phyloP scores from a whole-genome alignment of 306 rosid genomes.

The Vigna unguiculata region DNA sequence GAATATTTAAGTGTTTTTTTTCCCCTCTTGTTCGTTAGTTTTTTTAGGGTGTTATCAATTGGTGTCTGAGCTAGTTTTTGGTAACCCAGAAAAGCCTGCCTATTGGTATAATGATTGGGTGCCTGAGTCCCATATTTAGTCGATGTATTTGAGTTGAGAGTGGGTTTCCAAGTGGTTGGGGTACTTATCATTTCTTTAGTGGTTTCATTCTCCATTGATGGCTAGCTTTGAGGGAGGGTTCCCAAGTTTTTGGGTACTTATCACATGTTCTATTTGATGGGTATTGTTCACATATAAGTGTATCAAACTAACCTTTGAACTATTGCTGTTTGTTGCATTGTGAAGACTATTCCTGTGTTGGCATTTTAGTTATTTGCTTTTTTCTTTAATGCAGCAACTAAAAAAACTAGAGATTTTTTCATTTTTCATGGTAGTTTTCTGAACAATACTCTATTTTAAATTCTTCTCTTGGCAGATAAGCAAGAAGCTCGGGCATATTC shows the following conservation, averaged over 20 bases:
- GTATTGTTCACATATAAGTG: neutral
- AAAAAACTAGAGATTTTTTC: conserved; percentile 3
- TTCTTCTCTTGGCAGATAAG: conserved; percentile 58
- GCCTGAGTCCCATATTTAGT: too few species aligned
- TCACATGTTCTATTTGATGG: neutral
- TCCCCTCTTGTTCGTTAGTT: too few species aligned
- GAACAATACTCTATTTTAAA: conserved; percentile 24
- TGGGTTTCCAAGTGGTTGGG: too few species aligned
- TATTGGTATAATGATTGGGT: too few species aligned
- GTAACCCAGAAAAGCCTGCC: too few species aligned
- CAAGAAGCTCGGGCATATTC: conserved; percentile 92
- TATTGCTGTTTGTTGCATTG: conserved; percentile 32
- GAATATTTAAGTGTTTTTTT: too few species aligned
- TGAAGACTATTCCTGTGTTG: conserved; percentile 9
- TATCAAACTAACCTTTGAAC: conserved; percentile 9
- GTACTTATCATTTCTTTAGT: too few species aligned
- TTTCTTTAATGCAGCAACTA: conserved; percentile 4
- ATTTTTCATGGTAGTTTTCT: conserved; percentile 15
- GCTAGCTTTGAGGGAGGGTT: too few species aligned
- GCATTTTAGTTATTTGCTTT: conserved; percentile 3
- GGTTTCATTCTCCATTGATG: too few species aligned
- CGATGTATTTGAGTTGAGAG: too few species aligned
- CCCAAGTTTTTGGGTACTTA: neutral
- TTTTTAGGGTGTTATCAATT: too few species aligned
- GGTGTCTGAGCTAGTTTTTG: too few species aligned